Evolutionary conservation across 2,329 filamentous ascomycete genomes (phyloP), one percentile per base, ranked within the genome.

Genomic region (Purpureocillium takamizusanense): DNA sequence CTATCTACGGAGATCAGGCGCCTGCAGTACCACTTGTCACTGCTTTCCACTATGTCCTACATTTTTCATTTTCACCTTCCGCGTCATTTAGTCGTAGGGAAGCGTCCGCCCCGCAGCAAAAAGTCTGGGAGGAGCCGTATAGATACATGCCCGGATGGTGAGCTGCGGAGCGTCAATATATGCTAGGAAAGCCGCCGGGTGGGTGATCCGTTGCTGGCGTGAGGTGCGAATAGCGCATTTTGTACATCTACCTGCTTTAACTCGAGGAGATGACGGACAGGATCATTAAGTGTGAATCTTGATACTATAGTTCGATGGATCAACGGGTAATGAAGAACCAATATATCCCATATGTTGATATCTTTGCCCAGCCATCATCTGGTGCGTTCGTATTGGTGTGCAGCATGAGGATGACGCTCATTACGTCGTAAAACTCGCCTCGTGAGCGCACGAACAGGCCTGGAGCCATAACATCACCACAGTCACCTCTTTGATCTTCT

Each of bases 401-500:
- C 42, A 33, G n/a, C n/a, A n/a, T n/a, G n/a, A n/a, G n/a, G n/a
- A n/a, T n/a, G n/a, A n/a, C n/a, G n/a, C n/a, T n/a, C n/a, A n/a
- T n/a, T n/a, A n/a, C n/a, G n/a, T n/a, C n/a, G n/a, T n/a, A n/a
- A n/a, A n/a, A n/a, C n/a, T n/a, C n/a, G n/a, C n/a, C n/a, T n/a
- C n/a, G n/a, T n/a, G n/a, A n/a, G n/a, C n/a, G n/a, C n/a, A n/a
- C n/a, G n/a, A n/a, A n/a, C n/a, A n/a, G n/a, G n/a, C n/a, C n/a
- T n/a, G n/a, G n/a, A n/a, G n/a, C n/a, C n/a, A n/a, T n/a, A n/a
- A n/a, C n/a, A n/a, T n/a, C n/a, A n/a, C n/a, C n/a, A n/a, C n/a
- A n/a, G n/a, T 50, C 48, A 51, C 44, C 54, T 44, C 50, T 49
- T 51, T 45, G 59, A 57, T 37, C 56, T 60, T 48, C 64, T 53